These are phyloP conservation scores for Diaporthe vexans DNA, from an alignment of 2,329 filamentous ascomycete genomes.

Conservation along the genomic window DNA sequence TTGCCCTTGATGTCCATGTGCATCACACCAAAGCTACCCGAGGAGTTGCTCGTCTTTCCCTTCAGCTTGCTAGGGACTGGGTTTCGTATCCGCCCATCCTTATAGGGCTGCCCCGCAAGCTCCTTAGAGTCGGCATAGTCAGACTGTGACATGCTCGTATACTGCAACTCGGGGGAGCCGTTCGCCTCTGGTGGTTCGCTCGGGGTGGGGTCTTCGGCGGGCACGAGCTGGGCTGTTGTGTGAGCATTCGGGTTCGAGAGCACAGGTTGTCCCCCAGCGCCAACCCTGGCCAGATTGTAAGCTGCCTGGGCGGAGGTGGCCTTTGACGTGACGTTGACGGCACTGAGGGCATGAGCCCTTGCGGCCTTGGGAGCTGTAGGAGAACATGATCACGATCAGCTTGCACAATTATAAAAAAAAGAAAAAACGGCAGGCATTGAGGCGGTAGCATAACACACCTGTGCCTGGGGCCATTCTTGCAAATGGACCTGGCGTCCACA, in stretches of 20 bases:
- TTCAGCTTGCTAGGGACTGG: constrained; percentile 74
- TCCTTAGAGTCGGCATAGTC: constrained; percentile 44
- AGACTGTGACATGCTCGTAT: constrained; percentile 44
- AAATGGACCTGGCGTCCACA: constrained; percentile 38
- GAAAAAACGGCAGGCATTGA: constrained; percentile 3
- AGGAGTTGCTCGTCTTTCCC: constrained; percentile 67
- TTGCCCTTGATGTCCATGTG: constrained; percentile 66
- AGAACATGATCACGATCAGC: constrained; percentile 33
- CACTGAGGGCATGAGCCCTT: constrained; percentile 30
- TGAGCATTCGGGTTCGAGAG: constrained; percentile 32
- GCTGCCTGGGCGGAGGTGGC: constrained; percentile 29
- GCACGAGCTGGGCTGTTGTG: constrained; percentile 37
- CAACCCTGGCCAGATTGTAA: constrained; percentile 30
- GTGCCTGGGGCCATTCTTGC: constrained; percentile 41
- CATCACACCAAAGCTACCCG: constrained; percentile 75
- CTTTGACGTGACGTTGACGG: constrained; percentile 25
- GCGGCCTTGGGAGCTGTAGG: constrained; percentile 38
- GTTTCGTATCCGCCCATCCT: constrained; percentile 67
- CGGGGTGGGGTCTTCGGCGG: constrained; percentile 21
- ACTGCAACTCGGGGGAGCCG: constrained; percentile 14
- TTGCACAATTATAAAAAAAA: constrained; percentile 5
- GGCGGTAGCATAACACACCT: constrained; percentile 36
- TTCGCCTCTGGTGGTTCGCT: constrained; percentile 19
- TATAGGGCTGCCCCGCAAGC: constrained; percentile 45
- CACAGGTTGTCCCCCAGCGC: constrained; percentile 25